Evolutionary conservation across 1,284 basidiomycete species (phyloP).

Genomic region (Sphaerobolus stellatus): DNA sequence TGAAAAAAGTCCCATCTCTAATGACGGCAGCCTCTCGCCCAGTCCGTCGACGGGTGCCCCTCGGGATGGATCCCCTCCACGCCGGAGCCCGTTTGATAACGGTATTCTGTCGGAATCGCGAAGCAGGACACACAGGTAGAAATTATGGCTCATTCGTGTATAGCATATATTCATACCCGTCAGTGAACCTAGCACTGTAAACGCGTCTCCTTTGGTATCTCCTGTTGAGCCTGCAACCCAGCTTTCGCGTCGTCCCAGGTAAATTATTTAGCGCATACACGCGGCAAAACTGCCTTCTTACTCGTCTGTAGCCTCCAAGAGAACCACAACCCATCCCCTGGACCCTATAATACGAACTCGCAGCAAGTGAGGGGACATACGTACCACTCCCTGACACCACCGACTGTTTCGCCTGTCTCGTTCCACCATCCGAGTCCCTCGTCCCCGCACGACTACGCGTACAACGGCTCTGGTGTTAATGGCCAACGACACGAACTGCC

Average conservation of each 20-base stretch:
- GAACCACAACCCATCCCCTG: background rate
- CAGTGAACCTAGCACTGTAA: conserved; percentile 45
- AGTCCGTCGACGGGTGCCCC: conserved; percentile 16
- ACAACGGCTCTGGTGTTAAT: conserved; percentile 9
- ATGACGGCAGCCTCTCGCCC: conserved; percentile 13
- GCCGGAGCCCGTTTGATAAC: conserved; percentile 15
- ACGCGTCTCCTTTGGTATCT: conserved; percentile 26
- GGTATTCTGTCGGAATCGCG: background rate
- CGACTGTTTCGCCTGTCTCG: conserved; percentile 9
- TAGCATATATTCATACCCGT: too few species aligned
- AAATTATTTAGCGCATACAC: background rate
- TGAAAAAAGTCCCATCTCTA: conserved; percentile 15
- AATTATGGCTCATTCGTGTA: background rate
- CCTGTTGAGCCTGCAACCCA: conserved; percentile 4
- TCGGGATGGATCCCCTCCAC: conserved; percentile 49
- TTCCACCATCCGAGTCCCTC: conserved; percentile 6
- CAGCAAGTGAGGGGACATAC: conserved; percentile 3
- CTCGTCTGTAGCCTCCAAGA: conserved; percentile 5
- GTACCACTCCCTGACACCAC: conserved; percentile 7
- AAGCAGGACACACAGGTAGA: conserved; percentile 12
- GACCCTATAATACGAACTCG: conserved; percentile 2
- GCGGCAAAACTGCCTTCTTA: background rate
- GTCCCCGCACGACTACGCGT: conserved; percentile 8
- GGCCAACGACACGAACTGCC: conserved; percentile 34
- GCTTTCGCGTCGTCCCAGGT: conserved; percentile 12